Percentiles rank a stretch among this genome's conserved stretches.
These are phyloP conservation scores for Phytophthora lateralis DNA, from an alignment of 352 stramenopile species.

Conservation along the genomic window DNA sequence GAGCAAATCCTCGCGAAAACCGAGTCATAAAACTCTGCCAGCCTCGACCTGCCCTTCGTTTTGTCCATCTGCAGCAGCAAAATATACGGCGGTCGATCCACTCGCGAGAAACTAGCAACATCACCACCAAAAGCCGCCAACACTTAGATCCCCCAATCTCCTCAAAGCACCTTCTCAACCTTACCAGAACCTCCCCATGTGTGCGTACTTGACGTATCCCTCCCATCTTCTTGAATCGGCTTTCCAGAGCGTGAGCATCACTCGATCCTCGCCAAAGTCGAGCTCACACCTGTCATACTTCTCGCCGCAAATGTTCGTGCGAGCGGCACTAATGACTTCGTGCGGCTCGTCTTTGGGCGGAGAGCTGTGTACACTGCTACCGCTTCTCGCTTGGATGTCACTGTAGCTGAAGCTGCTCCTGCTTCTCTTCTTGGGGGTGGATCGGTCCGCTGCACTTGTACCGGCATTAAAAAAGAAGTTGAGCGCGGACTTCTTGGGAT, in stretches of 20 bases:
- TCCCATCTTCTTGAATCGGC: conserved; percentile 29
- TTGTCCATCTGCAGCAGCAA: conserved; percentile 54
- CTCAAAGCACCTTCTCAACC: neutral
- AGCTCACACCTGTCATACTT: conserved; percentile 50
- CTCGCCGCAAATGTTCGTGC: conserved; percentile 46
- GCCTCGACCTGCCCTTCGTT: conserved; percentile 31
- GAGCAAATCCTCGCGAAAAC: conserved; percentile 50
- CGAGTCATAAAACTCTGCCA: conserved; percentile 63
- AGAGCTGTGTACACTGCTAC: conserved; percentile 12
- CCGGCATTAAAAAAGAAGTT: conserved; percentile 42
- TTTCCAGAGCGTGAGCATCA: conserved; percentile 47
- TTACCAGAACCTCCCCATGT: conserved; percentile 53
- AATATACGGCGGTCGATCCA: conserved; percentile 50
- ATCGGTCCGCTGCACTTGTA: neutral
- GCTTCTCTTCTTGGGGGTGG: conserved; percentile 2
- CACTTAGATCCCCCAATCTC: neutral
- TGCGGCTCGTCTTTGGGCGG: conserved; percentile 8
- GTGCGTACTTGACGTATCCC: conserved; percentile 42
- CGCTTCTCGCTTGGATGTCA: conserved; percentile 4
- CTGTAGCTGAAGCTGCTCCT: conserved; percentile 1
- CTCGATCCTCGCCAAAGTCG: conserved; percentile 27
- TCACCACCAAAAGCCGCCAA: neutral
- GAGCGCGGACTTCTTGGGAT: conserved; percentile 6
- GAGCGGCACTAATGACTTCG: conserved; percentile 32
- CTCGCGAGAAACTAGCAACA: conserved; percentile 36